Evolutionary conservation across 1,284 basidiomycete species (phyloP).

Genomic region (Cerioporus squamosus): DNA sequence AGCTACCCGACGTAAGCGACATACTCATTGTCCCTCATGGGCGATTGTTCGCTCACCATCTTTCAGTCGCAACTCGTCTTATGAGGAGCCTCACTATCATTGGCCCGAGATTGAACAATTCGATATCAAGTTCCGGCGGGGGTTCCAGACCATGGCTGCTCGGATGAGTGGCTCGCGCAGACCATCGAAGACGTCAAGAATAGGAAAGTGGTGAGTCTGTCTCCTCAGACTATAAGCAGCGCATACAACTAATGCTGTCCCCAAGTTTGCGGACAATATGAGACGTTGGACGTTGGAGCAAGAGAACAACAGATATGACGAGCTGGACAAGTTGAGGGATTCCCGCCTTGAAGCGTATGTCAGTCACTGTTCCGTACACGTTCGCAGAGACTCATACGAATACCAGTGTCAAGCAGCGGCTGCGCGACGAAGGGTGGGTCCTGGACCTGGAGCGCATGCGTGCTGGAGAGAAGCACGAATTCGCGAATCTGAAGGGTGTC

Average conservation of each 20-base stretch:
- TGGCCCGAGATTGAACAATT: background rate
- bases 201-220: background rate
- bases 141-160: background rate
- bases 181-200: background rate
- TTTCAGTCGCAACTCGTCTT: background rate
- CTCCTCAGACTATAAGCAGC: too few relatives aligned
- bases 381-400: too few relatives aligned
- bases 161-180: background rate
- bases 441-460: background rate
- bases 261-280: background rate
- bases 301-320: background rate
- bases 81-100: background rate
- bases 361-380: background rate
- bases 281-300: background rate
- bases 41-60: background rate
- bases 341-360: background rate
- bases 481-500: background rate
- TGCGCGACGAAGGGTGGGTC: conserved; percentile 1
- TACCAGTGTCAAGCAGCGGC: background rate
- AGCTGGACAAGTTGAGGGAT: background rate
- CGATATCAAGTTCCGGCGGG: background rate
- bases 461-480: background rate
- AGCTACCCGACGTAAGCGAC: too few relatives aligned
- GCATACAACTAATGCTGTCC: background rate
- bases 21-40: too few relatives aligned